Evolutionary conservation across 2,329 filamentous ascomycete species (phyloP).

Genomic region (Cordyceps farinosa): DNA sequence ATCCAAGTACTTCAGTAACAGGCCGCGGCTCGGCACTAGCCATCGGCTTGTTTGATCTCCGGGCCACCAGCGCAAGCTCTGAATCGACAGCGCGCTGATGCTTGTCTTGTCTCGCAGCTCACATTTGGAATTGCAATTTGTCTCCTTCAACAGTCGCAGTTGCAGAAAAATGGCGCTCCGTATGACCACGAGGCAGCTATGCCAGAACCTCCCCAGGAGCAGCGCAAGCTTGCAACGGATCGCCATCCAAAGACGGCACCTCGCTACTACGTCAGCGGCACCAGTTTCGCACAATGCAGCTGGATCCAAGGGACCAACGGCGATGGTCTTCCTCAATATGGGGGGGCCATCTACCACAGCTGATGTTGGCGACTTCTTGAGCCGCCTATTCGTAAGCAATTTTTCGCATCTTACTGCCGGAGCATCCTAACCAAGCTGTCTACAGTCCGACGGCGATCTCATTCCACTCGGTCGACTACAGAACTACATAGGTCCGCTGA

Average conservation of each 20-base stretch:
- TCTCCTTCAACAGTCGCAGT: neutral
- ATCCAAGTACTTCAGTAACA: constrained; percentile 11
- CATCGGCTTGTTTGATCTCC: constrained; percentile 13
- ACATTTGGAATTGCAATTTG: neutral
- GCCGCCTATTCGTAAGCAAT: constrained; percentile 77
- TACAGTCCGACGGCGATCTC: constrained; percentile 81
- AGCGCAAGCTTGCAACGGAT: constrained; percentile 29
- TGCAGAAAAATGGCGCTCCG: constrained; percentile 36
- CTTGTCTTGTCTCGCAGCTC: neutral
- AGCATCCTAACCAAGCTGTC: constrained; percentile 18
- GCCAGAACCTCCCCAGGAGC: constrained; percentile 26
- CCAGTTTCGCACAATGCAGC: constrained; percentile 76
- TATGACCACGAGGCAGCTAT: constrained; percentile 37
- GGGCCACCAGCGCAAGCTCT: constrained; percentile 10
- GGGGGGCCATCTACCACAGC: constrained; percentile 84
- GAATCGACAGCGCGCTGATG: neutral
- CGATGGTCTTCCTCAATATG: constrained; percentile 99
- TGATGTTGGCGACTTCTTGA: constrained; percentile 87
- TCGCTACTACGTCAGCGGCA: constrained; percentile 49
- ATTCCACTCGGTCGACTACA: constrained; percentile 94
- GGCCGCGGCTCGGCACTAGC: constrained; percentile 2
- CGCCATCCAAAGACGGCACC: constrained; percentile 29
- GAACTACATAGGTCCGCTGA: constrained; percentile 82
- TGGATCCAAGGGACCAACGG: constrained; percentile 75
- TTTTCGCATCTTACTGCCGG: constrained; percentile 8